Conservation (phyloP, 345 rosid species). For the Melaleuca quinquenervia region DNA sequence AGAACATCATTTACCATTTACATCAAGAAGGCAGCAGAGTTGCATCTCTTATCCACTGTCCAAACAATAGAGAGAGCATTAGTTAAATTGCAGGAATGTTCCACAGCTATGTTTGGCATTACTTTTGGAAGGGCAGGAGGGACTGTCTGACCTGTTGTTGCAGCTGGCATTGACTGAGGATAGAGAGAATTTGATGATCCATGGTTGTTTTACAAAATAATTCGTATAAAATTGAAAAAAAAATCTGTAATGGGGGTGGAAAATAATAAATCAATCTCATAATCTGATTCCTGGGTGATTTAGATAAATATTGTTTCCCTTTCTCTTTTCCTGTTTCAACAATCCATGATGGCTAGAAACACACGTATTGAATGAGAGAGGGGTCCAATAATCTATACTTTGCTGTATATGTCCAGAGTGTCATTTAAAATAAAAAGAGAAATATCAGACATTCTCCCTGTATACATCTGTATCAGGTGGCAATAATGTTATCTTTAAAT, state of each 20-base stretch:
- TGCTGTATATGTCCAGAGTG: background rate
- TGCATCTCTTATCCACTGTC: constrained; percentile 55
- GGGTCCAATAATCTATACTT: background rate
- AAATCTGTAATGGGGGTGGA: background rate
- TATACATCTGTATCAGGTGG: background rate
- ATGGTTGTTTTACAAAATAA: background rate
- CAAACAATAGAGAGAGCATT: constrained; percentile 75
- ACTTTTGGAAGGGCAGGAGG: constrained; percentile 51
- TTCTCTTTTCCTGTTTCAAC: background rate
- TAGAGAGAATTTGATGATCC: background rate
- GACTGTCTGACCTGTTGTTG: constrained; percentile 52
- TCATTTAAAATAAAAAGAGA: background rate
- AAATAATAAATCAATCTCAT: background rate
- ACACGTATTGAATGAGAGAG: background rate
- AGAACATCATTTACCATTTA: constrained; percentile 58
- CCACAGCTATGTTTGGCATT: constrained; percentile 31
- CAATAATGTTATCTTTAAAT: background rate
- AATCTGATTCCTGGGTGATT: background rate
- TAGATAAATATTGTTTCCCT: constrained; percentile 29
- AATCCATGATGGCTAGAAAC: background rate
- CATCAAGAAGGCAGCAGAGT: constrained; percentile 49
- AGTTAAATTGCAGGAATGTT: constrained; percentile 53
- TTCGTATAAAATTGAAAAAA: background rate
- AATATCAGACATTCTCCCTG: background rate
- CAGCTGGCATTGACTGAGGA: constrained; percentile 52